Conservation (phyloP, 73 alveolate genomes). For the Durusdinium trenchii region DNA sequence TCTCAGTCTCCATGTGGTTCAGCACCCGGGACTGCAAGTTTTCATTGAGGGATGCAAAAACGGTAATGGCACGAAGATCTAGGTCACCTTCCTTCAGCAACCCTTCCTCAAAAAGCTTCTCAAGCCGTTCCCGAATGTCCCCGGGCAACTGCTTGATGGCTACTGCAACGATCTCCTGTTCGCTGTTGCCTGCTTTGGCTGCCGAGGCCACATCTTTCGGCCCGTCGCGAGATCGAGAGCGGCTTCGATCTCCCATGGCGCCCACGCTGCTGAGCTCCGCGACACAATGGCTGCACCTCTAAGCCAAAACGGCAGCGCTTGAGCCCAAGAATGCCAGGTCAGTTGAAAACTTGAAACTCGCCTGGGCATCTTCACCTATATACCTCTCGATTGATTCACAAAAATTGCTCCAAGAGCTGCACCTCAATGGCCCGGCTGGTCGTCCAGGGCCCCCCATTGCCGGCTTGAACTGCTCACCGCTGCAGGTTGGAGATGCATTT, state of each 20-base stretch:
- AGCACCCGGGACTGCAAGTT: slow-evolving; percentile 76
- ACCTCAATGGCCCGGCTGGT: slow-evolving; percentile 66
- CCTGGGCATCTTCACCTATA: slow-evolving; percentile 18
- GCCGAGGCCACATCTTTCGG: slow-evolving; percentile 73
- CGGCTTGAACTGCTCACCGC: slow-evolving; percentile 28
- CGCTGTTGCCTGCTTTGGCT: slow-evolving; percentile 66
- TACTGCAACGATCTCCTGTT: slow-evolving; percentile 78
- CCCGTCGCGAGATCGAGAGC: slow-evolving; percentile 64
- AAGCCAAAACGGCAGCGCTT: slow-evolving; percentile 16
- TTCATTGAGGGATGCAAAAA: slow-evolving; percentile 63
- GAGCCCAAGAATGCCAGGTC: slow-evolving; percentile 59
- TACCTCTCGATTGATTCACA: slow-evolving; percentile 63
- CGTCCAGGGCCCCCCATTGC: slow-evolving; percentile 86
- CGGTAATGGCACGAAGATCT: slow-evolving; percentile 79
- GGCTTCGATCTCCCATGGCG: slow-evolving; percentile 23
- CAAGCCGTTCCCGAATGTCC: slow-evolving; percentile 76
- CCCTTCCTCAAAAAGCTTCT: slow-evolving; percentile 81
- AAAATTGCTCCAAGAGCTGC: not conserved
- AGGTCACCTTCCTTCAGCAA: slow-evolving; percentile 82
- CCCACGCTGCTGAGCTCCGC: slow-evolving; percentile 22
- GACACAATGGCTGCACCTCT: not conserved
- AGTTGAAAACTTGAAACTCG: not conserved
- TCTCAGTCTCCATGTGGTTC: slow-evolving; percentile 80
- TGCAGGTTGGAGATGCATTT: too few species aligned
- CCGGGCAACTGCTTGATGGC: slow-evolving; percentile 80